A percentile compares a stretch with the other conserved stretches of the same genome.
These are phyloP conservation scores for Rhytidhysteron rufulum DNA, from an alignment of 2,329 filamentous ascomycete genomes.

Conservation along the genomic window DNA sequence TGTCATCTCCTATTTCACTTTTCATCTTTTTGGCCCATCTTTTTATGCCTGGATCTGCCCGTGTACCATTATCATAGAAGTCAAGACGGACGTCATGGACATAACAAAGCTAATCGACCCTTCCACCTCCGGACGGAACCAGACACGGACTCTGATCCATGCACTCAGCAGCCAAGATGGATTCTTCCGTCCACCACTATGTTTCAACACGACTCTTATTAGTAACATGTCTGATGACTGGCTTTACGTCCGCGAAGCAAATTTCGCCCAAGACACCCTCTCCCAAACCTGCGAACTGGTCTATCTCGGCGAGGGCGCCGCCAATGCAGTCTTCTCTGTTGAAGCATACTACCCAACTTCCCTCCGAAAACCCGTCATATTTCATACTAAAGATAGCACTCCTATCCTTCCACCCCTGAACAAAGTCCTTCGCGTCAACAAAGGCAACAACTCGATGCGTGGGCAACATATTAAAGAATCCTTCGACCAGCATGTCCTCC, in stretches of 20 bases:
- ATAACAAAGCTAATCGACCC: too few species aligned
- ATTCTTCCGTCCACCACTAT: too few species aligned
- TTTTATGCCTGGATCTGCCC: too few species aligned
- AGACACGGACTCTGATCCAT: too few species aligned
- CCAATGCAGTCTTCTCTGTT: constrained; percentile 30
- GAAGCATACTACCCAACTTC: background rate
- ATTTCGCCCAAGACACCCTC: background rate
- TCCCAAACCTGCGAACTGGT: background rate
- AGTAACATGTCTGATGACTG: too few species aligned
- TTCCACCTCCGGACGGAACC: too few species aligned
- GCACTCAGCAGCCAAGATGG: too few species aligned
- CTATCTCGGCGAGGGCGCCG: constrained; percentile 31
- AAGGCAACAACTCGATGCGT: constrained; percentile 23
- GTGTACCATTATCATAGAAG: too few species aligned
- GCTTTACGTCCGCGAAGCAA: background rate
- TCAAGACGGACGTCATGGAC: too few species aligned
- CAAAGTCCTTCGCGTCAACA: constrained; percentile 27
- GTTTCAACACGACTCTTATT: too few species aligned
- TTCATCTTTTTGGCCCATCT: too few species aligned
- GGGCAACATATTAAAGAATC: constrained; percentile 19
- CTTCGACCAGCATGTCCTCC: constrained; percentile 23
- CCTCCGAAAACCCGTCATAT: constrained; percentile 7
- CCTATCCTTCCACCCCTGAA: constrained; percentile 7
- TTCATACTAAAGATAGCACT: constrained; percentile 8
- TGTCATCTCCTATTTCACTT: too few species aligned